Evolutionary conservation across 768 basidiomycete species (phyloP).

Genomic region (Mrakia hoshinonis): DNA sequence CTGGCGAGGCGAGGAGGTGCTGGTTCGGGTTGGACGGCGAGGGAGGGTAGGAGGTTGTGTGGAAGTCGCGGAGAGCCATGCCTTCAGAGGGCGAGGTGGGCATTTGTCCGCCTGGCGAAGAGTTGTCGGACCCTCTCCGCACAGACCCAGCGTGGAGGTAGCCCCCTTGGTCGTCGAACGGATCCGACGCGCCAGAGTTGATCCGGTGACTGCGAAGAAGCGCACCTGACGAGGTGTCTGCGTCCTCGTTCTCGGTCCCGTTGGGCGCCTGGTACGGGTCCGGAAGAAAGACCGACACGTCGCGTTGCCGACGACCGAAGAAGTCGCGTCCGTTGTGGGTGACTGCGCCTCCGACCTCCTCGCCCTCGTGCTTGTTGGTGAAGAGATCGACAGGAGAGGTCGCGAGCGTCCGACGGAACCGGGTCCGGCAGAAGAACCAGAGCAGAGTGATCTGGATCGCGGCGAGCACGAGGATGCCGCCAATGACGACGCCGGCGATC

Average conservation of each 20-base stretch:
- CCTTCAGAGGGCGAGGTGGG: neutral
- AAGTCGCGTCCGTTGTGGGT: conserved; percentile 12
- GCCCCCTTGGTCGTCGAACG: conserved; percentile 23
- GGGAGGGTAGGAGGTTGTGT: neutral
- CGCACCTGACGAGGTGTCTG: neutral
- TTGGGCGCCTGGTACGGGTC: conserved; percentile 14
- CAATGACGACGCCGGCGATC: conserved; percentile 21
- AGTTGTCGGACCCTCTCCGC: neutral
- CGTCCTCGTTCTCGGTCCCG: neutral
- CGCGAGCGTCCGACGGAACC: conserved; percentile 25
- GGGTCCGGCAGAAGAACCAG: conserved; percentile 25
- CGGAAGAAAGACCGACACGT: conserved; percentile 18
- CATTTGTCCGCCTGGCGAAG: too few relatives aligned
- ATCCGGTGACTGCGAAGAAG: neutral
- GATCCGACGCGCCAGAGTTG: neutral
- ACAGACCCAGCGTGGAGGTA: conserved; percentile 15
- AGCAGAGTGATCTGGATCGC: conserved; percentile 7
- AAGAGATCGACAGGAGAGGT: conserved; percentile 22
- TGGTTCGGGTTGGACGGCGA: neutral
- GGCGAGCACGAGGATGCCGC: neutral
- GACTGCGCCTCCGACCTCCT: conserved; percentile 25
- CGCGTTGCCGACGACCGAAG: conserved; percentile 19
- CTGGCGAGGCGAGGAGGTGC: neutral
- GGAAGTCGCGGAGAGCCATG: neutral
- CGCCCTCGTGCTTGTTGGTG: conserved; percentile 23